Base-by-base conservation (phyloP, 2,329 filamentous ascomycete genomes). In the Pyricularia grisea region DNA sequence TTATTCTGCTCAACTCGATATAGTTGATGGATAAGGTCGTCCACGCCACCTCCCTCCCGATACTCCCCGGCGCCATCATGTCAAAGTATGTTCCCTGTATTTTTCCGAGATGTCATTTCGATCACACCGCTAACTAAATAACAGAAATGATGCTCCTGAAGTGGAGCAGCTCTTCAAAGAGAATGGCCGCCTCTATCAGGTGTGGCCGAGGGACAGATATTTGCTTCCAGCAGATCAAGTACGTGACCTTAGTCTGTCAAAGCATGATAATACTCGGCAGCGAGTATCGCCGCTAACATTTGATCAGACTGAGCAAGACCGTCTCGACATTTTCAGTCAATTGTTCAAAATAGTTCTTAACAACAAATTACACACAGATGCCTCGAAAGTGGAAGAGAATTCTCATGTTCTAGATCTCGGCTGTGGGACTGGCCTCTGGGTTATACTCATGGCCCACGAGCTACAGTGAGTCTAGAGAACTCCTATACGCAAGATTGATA, bases 361-460 rank as follows among this genome's bases (percentile, higher is more conserved):
- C 4, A 33, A 36, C n/a, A 30, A 36, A 10, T 20, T 64, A 63
- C 58, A 23, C 23, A 61, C 67, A 2, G 27, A 30, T 7, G 31
- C 30, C n/a, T 28, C 30, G 5, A 23, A 9, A 9, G n/a, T 64
- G 7, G 10, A 27, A 20, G 55, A 36, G 20, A 60, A 36, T 12
- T 31, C 55, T 10, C 55, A 64, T 42, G 67, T 68, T 20, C 58
- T 68, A 31, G 67, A 68, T 28, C 60, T 68, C 42, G 67, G 67
- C 11, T 68, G 67, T 68, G 67, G 67, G 2, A 63, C 67, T 23
- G 67, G 67, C 55, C 30, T 68, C 17, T 67, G 66, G 66, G 28
- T 60, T 12, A 60, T 60, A 4, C 25, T 58, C 17, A 27, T 67
- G n/a, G 66, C 66, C 50, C 25, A 61, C 4, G n/a, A 61, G n/a